Base-by-base conservation (phyloP, 352 stramenopile genomes). In the Pythium biforme region DNA sequence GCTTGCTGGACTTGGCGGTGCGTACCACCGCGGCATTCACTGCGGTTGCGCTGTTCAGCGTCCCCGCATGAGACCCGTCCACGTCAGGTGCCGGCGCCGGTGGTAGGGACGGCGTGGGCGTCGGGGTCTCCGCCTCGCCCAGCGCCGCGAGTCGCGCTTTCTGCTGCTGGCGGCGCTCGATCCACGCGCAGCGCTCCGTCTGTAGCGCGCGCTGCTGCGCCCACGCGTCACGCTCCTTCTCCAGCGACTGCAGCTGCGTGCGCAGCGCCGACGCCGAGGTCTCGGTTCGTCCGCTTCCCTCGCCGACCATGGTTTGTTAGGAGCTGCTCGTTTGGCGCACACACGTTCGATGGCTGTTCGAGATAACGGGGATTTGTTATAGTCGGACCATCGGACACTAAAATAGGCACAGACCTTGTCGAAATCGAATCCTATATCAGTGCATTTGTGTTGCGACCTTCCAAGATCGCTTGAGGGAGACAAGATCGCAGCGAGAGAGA, bases 261-360 rank as follows among this genome's bases (percentile, higher is more conserved):
- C 59, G 59, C 41, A 66, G 53, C 52, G 58, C 51, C 27, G 41
- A 41, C 12, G 60, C 40, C 29, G 59, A 60, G n/a, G 34, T 14
- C 6, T 14, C 34, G 34, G 34, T 11, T 17, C 4, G 4, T 9
- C 6, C 34, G 34, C 12, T 40, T 2, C 9, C 34, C 34, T 14
- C 14, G 9, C 9, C 34, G 6, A 40, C 34, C 34, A 40, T 40
- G 34, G 6, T 19, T 33, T 33, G 29, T 9, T 33, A 9, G 29
- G 29, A 33, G 9, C 29, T 4, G 4, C 9, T 33, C 29, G 29
- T 10, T 33, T 33, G 9, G 29, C 4, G 29, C n/a, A n/a, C n/a
- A n/a, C n/a, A n/a, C n/a, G n/a, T n/a, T n/a, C n/a, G n/a, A n/a
- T n/a, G n/a, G n/a, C n/a, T n/a, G n/a, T n/a, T n/a, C n/a, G n/a